Conservation (phyloP, 2,329 filamentous ascomycete species). For the Neonectria punicea region DNA sequence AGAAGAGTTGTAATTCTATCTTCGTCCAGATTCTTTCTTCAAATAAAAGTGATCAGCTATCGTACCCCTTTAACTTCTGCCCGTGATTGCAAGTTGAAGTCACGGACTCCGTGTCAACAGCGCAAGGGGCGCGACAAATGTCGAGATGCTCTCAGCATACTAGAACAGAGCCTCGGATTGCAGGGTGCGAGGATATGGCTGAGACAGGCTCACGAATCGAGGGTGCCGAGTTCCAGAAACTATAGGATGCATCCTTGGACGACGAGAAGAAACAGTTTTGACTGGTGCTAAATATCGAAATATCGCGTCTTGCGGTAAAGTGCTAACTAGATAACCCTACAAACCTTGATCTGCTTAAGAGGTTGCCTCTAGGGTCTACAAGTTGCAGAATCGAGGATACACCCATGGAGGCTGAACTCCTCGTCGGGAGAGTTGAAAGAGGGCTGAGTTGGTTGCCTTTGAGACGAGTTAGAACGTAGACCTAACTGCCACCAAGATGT, state of each 20-base stretch:
- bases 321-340: not conserved
- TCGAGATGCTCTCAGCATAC: not conserved
- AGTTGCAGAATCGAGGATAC: not conserved
- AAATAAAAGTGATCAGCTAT: not conserved
- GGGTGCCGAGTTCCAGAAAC: not conserved
- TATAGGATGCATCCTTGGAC: not conserved
- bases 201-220: not conserved
- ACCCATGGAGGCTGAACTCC: not conserved
- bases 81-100: not conserved
- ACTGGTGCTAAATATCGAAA: not conserved
- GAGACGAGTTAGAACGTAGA: not conserved
- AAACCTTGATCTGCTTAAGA: not conserved
- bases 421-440: not conserved
- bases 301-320: not conserved
- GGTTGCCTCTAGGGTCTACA: not conserved
- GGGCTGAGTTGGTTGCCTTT: not conserved
- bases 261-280: not conserved
- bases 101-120: not conserved
- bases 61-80: not conserved
- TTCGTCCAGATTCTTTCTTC: not conserved
- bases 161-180: not conserved
- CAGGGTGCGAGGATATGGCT: not conserved
- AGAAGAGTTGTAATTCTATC: not conserved
- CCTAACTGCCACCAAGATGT: not conserved
- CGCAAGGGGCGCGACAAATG: not conserved